phyloP scores from a whole-genome alignment of 1,139 yeast genomes.

The Nakaseomyces uthaithaninus region DNA sequence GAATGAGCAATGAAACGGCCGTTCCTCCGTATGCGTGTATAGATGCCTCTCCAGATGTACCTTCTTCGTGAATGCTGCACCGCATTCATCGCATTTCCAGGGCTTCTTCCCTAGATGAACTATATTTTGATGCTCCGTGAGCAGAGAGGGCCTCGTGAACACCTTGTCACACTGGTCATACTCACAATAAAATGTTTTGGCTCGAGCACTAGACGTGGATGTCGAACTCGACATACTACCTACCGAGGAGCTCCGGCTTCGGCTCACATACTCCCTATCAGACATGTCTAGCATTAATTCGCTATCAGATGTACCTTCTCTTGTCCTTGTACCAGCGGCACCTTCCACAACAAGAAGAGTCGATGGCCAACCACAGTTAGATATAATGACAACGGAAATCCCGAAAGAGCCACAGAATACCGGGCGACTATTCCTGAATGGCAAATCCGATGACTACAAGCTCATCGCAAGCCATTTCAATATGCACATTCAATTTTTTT shows the following conservation, averaged over 20 bases:
- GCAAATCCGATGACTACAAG: too few species aligned
- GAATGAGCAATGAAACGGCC: slow-evolving; percentile 65
- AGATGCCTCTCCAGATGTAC: slow-evolving; percentile 73
- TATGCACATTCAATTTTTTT: too few species aligned
- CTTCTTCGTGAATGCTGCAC: slow-evolving; percentile 59
- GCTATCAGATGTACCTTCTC: too few species aligned
- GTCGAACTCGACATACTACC: slow-evolving; percentile 15
- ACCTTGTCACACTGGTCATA: slow-evolving; percentile 63
- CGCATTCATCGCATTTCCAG: slow-evolving; percentile 59
- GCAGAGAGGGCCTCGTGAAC: slow-evolving; percentile 70
- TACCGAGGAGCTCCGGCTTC: slow-evolving; percentile 4
- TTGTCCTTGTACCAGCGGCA: too few species aligned
- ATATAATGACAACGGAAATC: too few species aligned
- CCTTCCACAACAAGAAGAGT: too few species aligned
- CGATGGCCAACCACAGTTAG: too few species aligned
- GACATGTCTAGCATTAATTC: too few species aligned
- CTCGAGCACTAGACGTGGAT: slow-evolving; percentile 37
- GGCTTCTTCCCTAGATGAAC: slow-evolving; percentile 73
- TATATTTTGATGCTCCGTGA: slow-evolving; percentile 71
- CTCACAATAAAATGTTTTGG: slow-evolving; percentile 54
- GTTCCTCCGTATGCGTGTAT: slow-evolving; percentile 53
- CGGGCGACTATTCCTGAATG: too few species aligned
- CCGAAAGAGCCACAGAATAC: too few species aligned
- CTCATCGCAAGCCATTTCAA: too few species aligned
- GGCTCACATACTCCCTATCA: neutral